Evolutionary conservation across 169 alveolate species (phyloP), one percentile per base, ranked within the genome.

Genomic region (Plasmodium coatneyi): DNA sequence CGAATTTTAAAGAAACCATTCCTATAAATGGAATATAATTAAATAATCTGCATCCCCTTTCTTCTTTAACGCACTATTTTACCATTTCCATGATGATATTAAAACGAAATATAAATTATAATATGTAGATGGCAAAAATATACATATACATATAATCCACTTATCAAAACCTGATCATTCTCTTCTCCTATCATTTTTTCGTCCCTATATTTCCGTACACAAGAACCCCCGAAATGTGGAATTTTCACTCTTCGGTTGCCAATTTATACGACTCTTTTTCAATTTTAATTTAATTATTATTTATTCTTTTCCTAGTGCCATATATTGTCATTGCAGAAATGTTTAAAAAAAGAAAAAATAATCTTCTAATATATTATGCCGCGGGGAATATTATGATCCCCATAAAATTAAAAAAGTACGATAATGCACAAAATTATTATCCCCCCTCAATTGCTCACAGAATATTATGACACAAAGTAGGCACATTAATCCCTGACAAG

Each of bases 171-270:
- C n/a, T 14, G 34, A 19, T 16, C 22, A 36, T 28, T 4, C 7
- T 78, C n/a, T 78, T 41, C 41, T 19, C 52, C 39, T 9, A 32
- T 12, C 54, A 78, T 39, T 78, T 78, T 32, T 78, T 78, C 52
- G 83, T 22, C 28, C 22, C 34, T 7, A 12, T 39, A 32, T 28
- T 16, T 46, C 10, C 46, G n/a, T 74, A 30, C 30, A 34, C 39
- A 32, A 12, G 19, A 39, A 28, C 22, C 41, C 22, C 0, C 2
- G 2, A 78, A 41, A 16, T 32, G 5, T 34, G 19, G 22, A 19
- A 19, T 78, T 78, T 41, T 12, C n/a, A 34, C 5, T 78, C 41
- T 78, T 78, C n/a, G 70, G 71, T 39, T 78, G 83, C 66, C 43
- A 39, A 78, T 36, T 28, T 41, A 78, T 66, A 78, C 39, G 39